phyloP scores from a whole-genome alignment of 2,329 filamentous ascomycete genomes.

The Sporothrix curviconia region DNA sequence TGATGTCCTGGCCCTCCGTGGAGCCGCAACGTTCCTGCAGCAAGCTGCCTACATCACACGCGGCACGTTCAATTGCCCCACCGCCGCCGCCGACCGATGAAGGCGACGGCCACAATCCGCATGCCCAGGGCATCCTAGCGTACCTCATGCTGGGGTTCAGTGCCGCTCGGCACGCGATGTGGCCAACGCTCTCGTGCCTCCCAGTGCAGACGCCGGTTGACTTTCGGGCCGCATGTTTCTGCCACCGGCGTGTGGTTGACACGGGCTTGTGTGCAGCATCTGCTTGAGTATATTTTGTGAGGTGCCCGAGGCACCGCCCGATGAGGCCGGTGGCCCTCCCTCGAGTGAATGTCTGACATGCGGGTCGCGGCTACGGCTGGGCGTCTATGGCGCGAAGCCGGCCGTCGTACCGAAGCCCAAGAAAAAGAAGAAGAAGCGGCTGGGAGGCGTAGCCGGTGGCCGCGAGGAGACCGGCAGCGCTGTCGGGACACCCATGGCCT shows the following conservation, averaged over 20 bases:
- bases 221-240: conserved; percentile 97
- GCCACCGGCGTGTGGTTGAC: conserved; percentile 84
- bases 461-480: conserved; percentile 54
- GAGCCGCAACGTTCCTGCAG: conserved; percentile 85
- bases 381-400: conserved; percentile 67
- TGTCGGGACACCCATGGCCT: conserved; percentile 46
- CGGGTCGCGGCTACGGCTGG: conserved; percentile 68
- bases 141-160: conserved; percentile 89
- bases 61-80: conserved; percentile 45
- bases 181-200: conserved; percentile 53
- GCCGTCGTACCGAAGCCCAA: conserved; percentile 66
- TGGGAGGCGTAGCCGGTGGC: conserved; percentile 41
- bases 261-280: conserved; percentile 91
- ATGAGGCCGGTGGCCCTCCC: not conserved
- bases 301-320: conserved; percentile 32
- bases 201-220: conserved; percentile 83
- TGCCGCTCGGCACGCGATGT: conserved; percentile 27
- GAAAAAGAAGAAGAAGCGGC: conserved; percentile 67
- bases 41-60: conserved; percentile 67
- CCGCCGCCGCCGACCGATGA: conserved; percentile 31
- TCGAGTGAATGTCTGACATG: conserved; percentile 74
- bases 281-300: conserved; percentile 91
- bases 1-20: conserved; percentile 81
- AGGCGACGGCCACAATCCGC: conserved; percentile 39
- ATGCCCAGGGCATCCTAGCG: conserved; percentile 70